These are phyloP conservation scores for Amanita fuliginea DNA, from an alignment of 768 basidiomycete species.

Conservation along the genomic window DNA sequence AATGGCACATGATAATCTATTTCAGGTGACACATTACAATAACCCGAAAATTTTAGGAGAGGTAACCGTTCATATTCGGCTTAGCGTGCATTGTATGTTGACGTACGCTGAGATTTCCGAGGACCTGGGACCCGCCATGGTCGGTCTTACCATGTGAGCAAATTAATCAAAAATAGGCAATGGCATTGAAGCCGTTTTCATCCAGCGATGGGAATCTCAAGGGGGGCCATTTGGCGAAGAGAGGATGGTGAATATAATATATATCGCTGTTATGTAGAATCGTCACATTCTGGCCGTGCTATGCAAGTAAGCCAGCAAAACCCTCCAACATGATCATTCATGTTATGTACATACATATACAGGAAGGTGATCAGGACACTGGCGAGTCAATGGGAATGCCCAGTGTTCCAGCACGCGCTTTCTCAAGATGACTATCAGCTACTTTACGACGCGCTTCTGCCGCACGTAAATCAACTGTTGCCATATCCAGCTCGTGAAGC, in stretches of 20 bases:
- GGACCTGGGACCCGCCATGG: slow-evolving; percentile 86
- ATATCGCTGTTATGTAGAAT: not conserved
- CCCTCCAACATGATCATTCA: not conserved
- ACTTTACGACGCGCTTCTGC: slow-evolving; percentile 48
- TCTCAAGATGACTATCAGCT: slow-evolving; percentile 48
- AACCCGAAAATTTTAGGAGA: slow-evolving; percentile 81
- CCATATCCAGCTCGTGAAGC: slow-evolving; percentile 49
- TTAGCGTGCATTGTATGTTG: slow-evolving; percentile 4
- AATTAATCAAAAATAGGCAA: not conserved
- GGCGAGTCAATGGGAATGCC: slow-evolving; percentile 35
- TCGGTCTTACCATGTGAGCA: slow-evolving; percentile 81
- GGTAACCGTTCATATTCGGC: slow-evolving; percentile 23
- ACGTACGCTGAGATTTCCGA: slow-evolving; percentile 48
- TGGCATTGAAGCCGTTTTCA: not conserved
- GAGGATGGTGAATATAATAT: slow-evolving; percentile 40
- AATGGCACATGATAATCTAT: slow-evolving; percentile 5
- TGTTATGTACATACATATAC: not conserved
- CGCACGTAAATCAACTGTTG: slow-evolving; percentile 46
- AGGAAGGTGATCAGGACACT: not conserved
- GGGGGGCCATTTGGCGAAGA: slow-evolving; percentile 57
- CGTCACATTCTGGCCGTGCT: too few species aligned
- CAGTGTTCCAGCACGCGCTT: slow-evolving; percentile 47
- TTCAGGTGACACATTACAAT: slow-evolving; percentile 85
- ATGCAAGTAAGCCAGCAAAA: slow-evolving; percentile 50
- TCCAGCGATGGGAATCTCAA: slow-evolving; percentile 52